Evolutionary conservation across 139 green algal species (phyloP).

Genomic region (Volvox africanus): DNA sequence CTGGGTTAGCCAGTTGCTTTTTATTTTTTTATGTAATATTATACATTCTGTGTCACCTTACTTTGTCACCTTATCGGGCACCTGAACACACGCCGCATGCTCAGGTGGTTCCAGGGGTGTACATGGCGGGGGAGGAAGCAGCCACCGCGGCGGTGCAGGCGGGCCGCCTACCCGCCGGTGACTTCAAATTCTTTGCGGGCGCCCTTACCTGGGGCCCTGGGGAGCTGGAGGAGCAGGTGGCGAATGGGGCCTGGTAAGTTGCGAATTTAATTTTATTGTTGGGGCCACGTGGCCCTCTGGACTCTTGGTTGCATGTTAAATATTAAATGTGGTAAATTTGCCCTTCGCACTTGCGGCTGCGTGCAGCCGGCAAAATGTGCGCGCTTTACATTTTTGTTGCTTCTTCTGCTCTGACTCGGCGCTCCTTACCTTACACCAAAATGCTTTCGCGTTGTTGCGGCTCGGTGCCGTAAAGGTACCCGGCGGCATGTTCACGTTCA

Average conservation of each 20-base stretch:
- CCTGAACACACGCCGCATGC: neutral
- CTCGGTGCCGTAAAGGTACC: constrained; percentile 36
- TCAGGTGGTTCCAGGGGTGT: constrained; percentile 55
- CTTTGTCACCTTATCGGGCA: too few species aligned
- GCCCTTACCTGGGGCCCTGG: constrained; percentile 64
- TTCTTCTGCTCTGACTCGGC: too few species aligned
- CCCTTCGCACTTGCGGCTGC: too few species aligned
- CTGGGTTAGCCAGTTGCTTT: too few species aligned
- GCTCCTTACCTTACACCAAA: too few species aligned
- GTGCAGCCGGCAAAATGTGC: too few species aligned
- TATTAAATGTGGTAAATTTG: too few species aligned
- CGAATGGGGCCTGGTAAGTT: constrained; percentile 60
- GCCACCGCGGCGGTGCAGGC: constrained; percentile 47
- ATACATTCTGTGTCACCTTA: too few species aligned
- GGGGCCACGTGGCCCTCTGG: too few species aligned
- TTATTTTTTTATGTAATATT: too few species aligned
- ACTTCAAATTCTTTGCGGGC: constrained; percentile 80
- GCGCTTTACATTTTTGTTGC: too few species aligned
- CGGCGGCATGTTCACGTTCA: constrained; percentile 66
- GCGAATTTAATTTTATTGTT: neutral
- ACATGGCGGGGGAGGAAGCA: constrained; percentile 55
- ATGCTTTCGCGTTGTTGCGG: neutral
- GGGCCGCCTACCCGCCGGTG: constrained; percentile 38
- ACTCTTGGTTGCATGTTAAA: too few species aligned
- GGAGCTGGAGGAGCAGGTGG: constrained; percentile 68